phyloP scores from a whole-genome alignment of 495 filamentous ascomycete species.

The Neurospora sp. region DNA sequence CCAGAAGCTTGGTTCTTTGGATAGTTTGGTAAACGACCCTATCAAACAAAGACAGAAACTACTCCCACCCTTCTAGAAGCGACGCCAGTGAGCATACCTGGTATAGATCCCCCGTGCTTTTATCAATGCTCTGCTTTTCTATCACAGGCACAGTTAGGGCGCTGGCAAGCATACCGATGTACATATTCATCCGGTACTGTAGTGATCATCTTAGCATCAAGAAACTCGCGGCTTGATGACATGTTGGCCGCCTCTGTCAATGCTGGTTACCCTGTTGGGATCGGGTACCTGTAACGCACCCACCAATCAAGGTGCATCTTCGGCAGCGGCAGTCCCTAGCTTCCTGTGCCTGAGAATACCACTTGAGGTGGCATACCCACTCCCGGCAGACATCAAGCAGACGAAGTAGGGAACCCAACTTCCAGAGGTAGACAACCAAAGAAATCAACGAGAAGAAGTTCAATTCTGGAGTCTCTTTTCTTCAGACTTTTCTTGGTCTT shows the following conservation, averaged over 20 bases:
- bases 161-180: not conserved
- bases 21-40: not conserved
- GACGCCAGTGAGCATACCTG: not conserved
- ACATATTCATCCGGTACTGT: not conserved
- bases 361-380: not conserved
- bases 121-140: not conserved
- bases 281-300: not conserved
- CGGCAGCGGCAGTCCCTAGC: not conserved
- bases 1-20: not conserved
- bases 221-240: not conserved
- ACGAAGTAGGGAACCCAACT: not conserved
- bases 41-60: not conserved
- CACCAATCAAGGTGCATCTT: not conserved
- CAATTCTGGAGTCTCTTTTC: not conserved
- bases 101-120: not conserved
- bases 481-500: not conserved
- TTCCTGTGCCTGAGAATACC: not conserved
- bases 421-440: not conserved
- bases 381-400: not conserved
- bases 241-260: not conserved
- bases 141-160: not conserved
- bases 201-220: not conserved
- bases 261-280: not conserved
- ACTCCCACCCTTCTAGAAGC: not conserved
- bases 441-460: not conserved